phyloP scores from a whole-genome alignment of 306 rosid genomes.

The Cucurbita maxima region DNA sequence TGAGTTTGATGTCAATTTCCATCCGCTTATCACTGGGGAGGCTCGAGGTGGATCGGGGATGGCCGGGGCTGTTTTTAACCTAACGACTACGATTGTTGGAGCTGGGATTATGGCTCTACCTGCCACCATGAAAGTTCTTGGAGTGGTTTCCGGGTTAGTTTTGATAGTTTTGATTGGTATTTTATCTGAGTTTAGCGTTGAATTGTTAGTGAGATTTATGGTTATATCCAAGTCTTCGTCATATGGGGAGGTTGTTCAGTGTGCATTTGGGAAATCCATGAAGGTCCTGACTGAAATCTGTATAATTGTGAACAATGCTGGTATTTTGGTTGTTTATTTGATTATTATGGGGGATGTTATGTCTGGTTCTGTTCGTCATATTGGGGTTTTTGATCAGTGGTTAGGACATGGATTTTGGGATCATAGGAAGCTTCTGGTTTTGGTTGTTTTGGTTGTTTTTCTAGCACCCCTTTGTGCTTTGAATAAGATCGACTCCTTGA shows the following conservation, averaged over 20 bases:
- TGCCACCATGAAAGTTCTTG: slow-evolving; percentile 95
- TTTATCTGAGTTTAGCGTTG: slow-evolving; percentile 71
- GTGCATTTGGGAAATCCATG: slow-evolving; percentile 58
- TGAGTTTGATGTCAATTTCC: slow-evolving; percentile 40
- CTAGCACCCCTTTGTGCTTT: slow-evolving; percentile 84
- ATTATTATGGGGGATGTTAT: slow-evolving; percentile 96
- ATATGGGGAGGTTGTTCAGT: slow-evolving; percentile 82
- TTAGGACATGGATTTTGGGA: slow-evolving; percentile 88
- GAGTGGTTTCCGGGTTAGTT: slow-evolving; percentile 46
- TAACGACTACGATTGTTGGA: slow-evolving; percentile 78
- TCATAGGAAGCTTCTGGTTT: slow-evolving; percentile 62
- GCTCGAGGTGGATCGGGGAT: slow-evolving; percentile 43
- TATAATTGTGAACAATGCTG: slow-evolving; percentile 71
- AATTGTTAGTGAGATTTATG: slow-evolving; percentile 50
- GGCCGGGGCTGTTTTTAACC: slow-evolving; percentile 78
- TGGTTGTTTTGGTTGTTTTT: slow-evolving; percentile 48
- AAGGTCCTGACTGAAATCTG: slow-evolving; percentile 63
- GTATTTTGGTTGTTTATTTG: slow-evolving; percentile 77
- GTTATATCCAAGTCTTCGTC: slow-evolving; percentile 55
- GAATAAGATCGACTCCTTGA: slow-evolving; percentile 84
- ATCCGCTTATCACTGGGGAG: slow-evolving; percentile 42
- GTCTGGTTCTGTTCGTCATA: slow-evolving; percentile 78
- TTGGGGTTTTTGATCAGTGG: slow-evolving; percentile 86
- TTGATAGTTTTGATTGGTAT: slow-evolving; percentile 67
- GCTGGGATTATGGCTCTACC: slow-evolving; percentile 97